Evolutionary conservation across 139 green algal genomes (phyloP), one percentile per base, ranked within the genome.

Genomic region (Tetradesmus obliquus): DNA sequence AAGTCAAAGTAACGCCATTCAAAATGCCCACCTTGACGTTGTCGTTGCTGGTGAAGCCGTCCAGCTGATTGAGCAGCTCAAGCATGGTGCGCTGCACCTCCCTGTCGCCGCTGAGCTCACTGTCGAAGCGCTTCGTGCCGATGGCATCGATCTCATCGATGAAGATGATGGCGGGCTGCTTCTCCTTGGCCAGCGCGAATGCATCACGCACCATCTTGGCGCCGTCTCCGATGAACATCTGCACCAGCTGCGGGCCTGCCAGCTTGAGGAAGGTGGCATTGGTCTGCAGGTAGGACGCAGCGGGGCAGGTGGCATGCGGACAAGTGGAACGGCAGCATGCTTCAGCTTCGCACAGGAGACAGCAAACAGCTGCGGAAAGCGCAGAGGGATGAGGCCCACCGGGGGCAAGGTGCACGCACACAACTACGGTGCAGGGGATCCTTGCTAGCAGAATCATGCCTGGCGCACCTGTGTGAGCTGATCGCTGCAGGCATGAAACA

Each of bases 11-110:
- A n/a, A n/a, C n/a, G n/a, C n/a, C n/a, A n/a, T n/a, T n/a, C n/a
- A n/a, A n/a, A n/a, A n/a, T n/a, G n/a, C n/a, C n/a, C 87, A 91
- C 92, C 88, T 92, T 94, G 55, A 94, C 91, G 53, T 94, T 91
- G 62, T 92, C 88, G 55, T 87, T 88, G 91, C 91, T 94, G 69
- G 87, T 94, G 88, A 99, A 99, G 19, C 98, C 98, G 91, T 99
- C 98, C 74, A 99, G 95, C 97, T 99, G 97, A 94, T 99, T 99
- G 54, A 99, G 96, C 88, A 99, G 95, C 96, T 99, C 98, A 55
- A 99, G 95, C 98, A 99, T 99, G 20, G 98, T 99, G 62, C 98
- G 96, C 95, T 99, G 98, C 94, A 99, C 98, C 95, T 99, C 98
- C 57, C 92, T 97, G 95, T 99, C 98, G 32, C 98, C 98, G 55